These are phyloP conservation scores for Boletus insuetus DNA, from an alignment of 768 basidiomycete species.

Conservation along the genomic window DNA sequence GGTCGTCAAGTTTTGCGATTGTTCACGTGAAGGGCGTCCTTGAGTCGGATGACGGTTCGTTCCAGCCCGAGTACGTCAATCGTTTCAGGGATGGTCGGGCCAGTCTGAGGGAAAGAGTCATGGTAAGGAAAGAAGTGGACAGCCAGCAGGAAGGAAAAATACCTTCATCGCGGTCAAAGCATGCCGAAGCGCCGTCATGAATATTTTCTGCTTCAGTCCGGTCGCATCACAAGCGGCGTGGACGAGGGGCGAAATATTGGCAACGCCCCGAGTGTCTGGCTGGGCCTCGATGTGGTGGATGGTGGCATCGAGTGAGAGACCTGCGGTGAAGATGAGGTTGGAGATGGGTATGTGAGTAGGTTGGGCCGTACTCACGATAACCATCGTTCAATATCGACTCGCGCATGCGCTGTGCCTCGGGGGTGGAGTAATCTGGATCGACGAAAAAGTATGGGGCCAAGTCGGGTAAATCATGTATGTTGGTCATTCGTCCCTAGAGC, in stretches of 20 bases:
- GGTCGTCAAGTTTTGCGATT: neutral
- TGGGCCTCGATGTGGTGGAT: constrained; percentile 1
- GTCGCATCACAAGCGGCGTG: constrained; percentile 43
- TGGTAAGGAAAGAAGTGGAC: neutral
- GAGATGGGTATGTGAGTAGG: too few relatives aligned
- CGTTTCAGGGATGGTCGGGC: constrained; percentile 42
- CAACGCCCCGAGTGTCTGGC: neutral
- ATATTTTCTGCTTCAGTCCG: constrained; percentile 43
- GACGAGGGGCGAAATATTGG: constrained; percentile 37
- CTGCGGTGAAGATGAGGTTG: neutral
- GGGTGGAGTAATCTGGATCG: constrained; percentile 55
- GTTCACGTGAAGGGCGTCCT: constrained; percentile 4
- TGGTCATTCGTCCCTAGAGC: constrained; percentile 63
- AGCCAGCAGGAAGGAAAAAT: neutral
- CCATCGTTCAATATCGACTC: constrained; percentile 38
- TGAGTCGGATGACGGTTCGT: constrained; percentile 20
- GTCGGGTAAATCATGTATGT: constrained; percentile 65
- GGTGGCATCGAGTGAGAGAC: constrained; percentile 6
- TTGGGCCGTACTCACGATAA: constrained; percentile 41
- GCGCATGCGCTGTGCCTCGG: constrained; percentile 56
- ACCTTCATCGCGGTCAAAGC: constrained; percentile 85
- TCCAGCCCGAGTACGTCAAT: constrained; percentile 38
- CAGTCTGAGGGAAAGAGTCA: constrained; percentile 28
- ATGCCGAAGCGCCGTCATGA: constrained; percentile 74
- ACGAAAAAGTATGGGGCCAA: constrained; percentile 78